Evolutionary conservation across 2,329 filamentous ascomycete species (phyloP).

Genomic region (Aspergillus awamori): DNA sequence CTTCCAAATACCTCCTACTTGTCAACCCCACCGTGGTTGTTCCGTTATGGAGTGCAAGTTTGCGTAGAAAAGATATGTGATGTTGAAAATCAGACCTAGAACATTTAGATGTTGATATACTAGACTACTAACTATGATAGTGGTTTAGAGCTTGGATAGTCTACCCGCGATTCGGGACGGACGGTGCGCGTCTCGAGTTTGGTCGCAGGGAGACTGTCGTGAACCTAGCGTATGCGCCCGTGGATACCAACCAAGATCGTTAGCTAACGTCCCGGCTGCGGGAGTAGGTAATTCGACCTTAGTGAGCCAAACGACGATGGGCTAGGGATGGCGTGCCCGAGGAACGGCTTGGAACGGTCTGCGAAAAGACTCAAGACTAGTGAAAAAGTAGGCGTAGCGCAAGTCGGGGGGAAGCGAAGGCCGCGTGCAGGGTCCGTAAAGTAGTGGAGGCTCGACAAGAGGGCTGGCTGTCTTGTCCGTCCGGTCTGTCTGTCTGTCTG

Average conservation of each 20-base stretch:
- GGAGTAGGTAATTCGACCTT: conserved; percentile 21
- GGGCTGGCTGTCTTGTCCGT: background rate
- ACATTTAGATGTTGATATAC: conserved; percentile 15
- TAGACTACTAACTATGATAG: conserved; percentile 11
- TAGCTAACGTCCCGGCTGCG: conserved; percentile 26
- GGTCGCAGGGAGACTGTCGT: conserved; percentile 27
- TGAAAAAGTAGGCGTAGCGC: conserved; percentile 38
- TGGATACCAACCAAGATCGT: conserved; percentile 37
- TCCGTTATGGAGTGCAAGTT: conserved; percentile 21
- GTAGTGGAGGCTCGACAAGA: conserved; percentile 18
- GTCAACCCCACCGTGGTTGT: conserved; percentile 12
- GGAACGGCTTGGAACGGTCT: conserved; percentile 35
- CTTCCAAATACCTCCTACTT: background rate
- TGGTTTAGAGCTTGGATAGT: conserved; percentile 35
- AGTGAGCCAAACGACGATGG: conserved; percentile 23
- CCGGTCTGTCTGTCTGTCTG: background rate
- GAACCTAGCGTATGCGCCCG: conserved; percentile 40
- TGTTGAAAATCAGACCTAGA: conserved; percentile 25
- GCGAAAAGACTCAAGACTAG: conserved; percentile 32
- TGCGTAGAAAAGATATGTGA: conserved; percentile 9
- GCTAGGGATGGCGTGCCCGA: conserved; percentile 38
- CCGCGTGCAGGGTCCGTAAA: conserved; percentile 30
- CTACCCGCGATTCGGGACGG: conserved; percentile 40
- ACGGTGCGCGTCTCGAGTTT: conserved; percentile 28
- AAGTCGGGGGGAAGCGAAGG: conserved; percentile 37